phyloP scores from a whole-genome alignment of 148 eudicot genomes.

The Rhododendron ferrugineum region DNA sequence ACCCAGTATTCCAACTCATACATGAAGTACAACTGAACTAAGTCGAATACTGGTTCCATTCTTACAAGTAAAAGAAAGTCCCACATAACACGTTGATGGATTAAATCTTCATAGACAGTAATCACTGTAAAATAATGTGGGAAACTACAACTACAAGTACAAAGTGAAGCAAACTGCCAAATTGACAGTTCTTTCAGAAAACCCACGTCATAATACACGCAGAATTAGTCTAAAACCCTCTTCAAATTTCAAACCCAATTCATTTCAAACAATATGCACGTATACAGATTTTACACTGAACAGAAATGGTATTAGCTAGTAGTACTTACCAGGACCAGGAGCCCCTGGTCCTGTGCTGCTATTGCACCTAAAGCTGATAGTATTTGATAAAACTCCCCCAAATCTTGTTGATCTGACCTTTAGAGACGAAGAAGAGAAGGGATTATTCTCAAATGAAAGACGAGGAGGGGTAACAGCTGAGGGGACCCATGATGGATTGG shows the following conservation, averaged over 20 bases:
- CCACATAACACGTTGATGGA: background rate
- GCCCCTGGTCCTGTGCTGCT: slow-evolving; percentile 27
- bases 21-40: background rate
- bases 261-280: background rate
- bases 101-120: background rate
- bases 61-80: background rate
- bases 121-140: background rate
- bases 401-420: background rate
- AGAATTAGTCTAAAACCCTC: background rate
- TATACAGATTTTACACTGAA: background rate
- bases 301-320: background rate
- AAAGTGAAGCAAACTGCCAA: background rate
- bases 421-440: slow-evolving; percentile 7
- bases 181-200: background rate
- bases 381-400: background rate
- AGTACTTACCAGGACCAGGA: slow-evolving; percentile 21
- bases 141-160: background rate
- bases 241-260: background rate
- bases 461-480: background rate
- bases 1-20: background rate
- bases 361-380: slow-evolving; percentile 19
- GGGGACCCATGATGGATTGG: background rate
- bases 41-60: background rate
- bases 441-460: background rate
- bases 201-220: background rate